These are phyloP conservation scores for Cadophora sp. DNA, from an alignment of 2,329 filamentous ascomycete species.

Conservation along the genomic window DNA sequence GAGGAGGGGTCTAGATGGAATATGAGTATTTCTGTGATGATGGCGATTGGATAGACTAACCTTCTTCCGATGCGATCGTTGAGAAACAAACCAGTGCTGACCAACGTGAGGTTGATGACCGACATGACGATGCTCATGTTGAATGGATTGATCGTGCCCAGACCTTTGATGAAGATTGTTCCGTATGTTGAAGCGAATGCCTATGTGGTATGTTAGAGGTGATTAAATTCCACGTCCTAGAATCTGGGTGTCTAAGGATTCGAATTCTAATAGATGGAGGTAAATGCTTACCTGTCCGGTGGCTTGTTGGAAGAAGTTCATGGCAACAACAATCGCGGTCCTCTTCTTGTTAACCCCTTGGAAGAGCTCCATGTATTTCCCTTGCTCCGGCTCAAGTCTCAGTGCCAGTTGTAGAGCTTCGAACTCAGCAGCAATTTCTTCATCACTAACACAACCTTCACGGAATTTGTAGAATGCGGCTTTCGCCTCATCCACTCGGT, in stretches of 20 bases:
- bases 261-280: neutral
- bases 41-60: neutral
- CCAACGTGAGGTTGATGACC: conserved; percentile 7
- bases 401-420: conserved; percentile 3
- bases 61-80: conserved; percentile 9
- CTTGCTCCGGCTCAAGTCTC: conserved; percentile 11
- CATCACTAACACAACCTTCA: conserved; percentile 3
- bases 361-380: conserved; percentile 9
- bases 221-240: too few relatives aligned
- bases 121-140: conserved; percentile 13
- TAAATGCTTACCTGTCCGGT: neutral
- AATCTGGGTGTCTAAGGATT: too few relatives aligned
- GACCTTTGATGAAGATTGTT: conserved; percentile 8
- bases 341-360: conserved; percentile 4
- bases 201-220: neutral
- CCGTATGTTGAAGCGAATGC: conserved; percentile 8
- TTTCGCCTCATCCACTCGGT: conserved; percentile 4
- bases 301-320: conserved; percentile 13
- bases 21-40: neutral
- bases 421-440: conserved; percentile 15
- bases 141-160: conserved; percentile 8
- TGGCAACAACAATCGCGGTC: conserved; percentile 8
- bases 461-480: conserved; percentile 11
- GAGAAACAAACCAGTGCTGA: conserved; percentile 6
- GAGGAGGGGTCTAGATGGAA: neutral